A percentile compares a stretch with the other conserved stretches of the same genome.
These are phyloP conservation scores for Paxillus rubicundulus DNA, from an alignment of 768 basidiomycete species.

Conservation along the genomic window DNA sequence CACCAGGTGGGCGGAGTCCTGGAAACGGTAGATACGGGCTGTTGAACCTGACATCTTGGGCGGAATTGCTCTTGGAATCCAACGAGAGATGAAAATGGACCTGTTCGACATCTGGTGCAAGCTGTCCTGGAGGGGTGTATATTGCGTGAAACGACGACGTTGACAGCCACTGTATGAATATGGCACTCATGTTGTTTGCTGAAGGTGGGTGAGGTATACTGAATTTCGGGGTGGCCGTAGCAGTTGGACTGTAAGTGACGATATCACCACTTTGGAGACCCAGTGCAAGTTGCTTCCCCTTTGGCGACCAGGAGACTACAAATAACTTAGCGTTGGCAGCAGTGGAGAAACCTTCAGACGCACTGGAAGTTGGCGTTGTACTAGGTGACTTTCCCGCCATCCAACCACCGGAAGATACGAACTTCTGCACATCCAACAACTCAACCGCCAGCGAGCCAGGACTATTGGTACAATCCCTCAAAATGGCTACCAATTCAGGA, in stretches of 20 bases:
- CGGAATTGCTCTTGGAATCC: conserved; percentile 41
- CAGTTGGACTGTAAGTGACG: conserved; percentile 58
- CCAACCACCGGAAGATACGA: conserved; percentile 51
- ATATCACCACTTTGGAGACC: conserved; percentile 71
- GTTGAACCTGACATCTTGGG: conserved; percentile 37
- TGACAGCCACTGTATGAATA: conserved; percentile 66
- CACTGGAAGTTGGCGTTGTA: conserved; percentile 58
- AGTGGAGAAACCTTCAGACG: conserved; percentile 22
- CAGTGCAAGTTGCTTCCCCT: conserved; percentile 81
- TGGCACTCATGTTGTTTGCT: conserved; percentile 41
- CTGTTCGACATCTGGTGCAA: conserved; percentile 40
- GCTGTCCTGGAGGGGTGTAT: conserved; percentile 47
- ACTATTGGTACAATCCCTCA: conserved; percentile 38
- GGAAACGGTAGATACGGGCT: conserved; percentile 44
- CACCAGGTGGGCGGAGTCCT: conserved; percentile 45
- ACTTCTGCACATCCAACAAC: conserved; percentile 54
- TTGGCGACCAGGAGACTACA: conserved; percentile 81
- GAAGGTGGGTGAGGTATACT: conserved; percentile 58
- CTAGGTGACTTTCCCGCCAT: conserved; percentile 46
- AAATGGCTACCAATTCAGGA: conserved; percentile 57
- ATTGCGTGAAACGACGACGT: conserved; percentile 65
- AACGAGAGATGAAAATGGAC: conserved; percentile 40
- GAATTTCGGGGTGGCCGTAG: conserved; percentile 52
- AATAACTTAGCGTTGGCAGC: conserved; percentile 7
- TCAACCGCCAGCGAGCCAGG: conserved; percentile 49